phyloP scores from a whole-genome alignment of 352 stramenopile species.

The Pythium insidiosum region DNA sequence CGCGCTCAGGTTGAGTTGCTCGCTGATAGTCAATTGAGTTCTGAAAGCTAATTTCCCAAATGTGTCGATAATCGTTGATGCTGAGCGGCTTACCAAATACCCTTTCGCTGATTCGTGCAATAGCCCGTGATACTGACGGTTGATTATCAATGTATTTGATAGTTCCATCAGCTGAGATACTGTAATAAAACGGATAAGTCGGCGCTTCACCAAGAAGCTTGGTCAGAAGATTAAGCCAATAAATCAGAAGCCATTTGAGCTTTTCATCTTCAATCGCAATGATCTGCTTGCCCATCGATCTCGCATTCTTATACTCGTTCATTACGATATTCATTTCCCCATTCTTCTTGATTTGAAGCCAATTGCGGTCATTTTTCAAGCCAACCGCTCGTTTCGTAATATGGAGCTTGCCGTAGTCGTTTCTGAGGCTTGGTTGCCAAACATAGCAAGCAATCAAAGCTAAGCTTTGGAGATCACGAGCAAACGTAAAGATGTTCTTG shows the following conservation, averaged over 20 bases:
- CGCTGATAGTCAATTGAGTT: constrained; percentile 6
- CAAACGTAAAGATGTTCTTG: constrained; percentile 5
- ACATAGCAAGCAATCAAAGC: not conserved
- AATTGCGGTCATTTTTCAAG: constrained; percentile 1
- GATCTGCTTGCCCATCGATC: not conserved
- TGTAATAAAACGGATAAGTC: constrained; percentile 1
- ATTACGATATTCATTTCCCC: not conserved
- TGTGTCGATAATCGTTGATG: constrained; percentile 2
- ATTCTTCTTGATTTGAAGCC: constrained; percentile 2
- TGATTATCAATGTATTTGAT: not conserved
- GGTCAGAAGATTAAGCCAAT: constrained; percentile 2
- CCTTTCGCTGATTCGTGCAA: not conserved
- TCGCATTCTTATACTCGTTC: constrained; percentile 3
- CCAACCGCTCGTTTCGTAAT: not conserved
- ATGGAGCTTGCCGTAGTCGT: not conserved
- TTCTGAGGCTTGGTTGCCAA: constrained; percentile 1
- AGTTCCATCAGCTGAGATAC: constrained; percentile 1
- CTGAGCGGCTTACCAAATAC: not conserved
- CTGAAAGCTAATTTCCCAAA: constrained; percentile 4
- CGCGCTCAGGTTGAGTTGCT: not conserved
- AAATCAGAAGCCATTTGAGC: constrained; percentile 1
- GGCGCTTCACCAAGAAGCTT: not conserved
- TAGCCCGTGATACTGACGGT: not conserved
- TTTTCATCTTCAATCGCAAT: constrained; percentile 2
- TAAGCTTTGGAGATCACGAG: not conserved